Evolutionary conservation across 306 rosid genomes (phyloP), one percentile per base, ranked within the genome.

Genomic region (Ormosia semicastrata): DNA sequence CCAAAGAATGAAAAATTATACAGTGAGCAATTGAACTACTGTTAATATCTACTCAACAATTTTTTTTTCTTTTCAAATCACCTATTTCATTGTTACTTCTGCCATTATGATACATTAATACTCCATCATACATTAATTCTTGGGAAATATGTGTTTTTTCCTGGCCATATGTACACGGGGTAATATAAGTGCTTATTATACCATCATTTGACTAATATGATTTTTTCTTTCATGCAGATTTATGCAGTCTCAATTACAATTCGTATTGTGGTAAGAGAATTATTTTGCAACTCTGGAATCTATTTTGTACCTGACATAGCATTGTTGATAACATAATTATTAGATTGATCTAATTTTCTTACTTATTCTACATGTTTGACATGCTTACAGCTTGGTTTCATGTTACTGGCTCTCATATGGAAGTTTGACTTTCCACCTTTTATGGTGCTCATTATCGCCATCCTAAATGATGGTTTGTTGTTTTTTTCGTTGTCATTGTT

Each of bases 1-100:
- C 86, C 99, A 95, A 86, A 90, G 99, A 87, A 95, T 95, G 99
- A 95, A 95, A 81, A 95, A 95, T 83, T 95, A 95, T 89, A 95
- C 99, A 3, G 99, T 95, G 85, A 85, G 93, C 82, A 77, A 50
- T 74, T 78, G 43, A 73, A 53, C 71, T 46, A 14, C 10, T 84
- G 5, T 76, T 63, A 3, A 58, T 57, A 66, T 66, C 11, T 36
- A 36, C 62, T 66, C 82, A 43, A 77, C 58, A 68, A 3, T 14
- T 40, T 2, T 65, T 7, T 49, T 63, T 49, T 0, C 2, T n/a
- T 0, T 3, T 33, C 12, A 29, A 33, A 62, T 47, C 12, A 72
- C 44, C 30, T 44, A 10, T 57, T 6, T 67, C 72, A 8, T 71
- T 29, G 54, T 75, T 74, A 68, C 8, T 33, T 72, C 64, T 43